Evolutionary conservation across 768 basidiomycete species (phyloP), one percentile per base, ranked within the genome.

Genomic region (Termitomyces sp.): DNA sequence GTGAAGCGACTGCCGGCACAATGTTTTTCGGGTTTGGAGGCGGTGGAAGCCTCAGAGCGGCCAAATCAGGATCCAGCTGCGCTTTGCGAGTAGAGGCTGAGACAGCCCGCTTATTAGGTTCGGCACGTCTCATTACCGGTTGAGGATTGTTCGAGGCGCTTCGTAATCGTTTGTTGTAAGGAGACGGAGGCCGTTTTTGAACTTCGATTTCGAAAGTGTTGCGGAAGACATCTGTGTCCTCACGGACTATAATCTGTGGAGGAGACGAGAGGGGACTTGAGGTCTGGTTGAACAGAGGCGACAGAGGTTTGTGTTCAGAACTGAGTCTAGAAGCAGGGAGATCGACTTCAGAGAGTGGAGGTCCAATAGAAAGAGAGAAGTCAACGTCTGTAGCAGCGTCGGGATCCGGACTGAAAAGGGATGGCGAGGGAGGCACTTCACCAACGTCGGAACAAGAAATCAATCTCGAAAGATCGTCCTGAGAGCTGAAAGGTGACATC

Each of bases 261-360:
- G 58, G 52, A 40, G 60, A 59, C 29, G 56, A 57, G 12, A 56
- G 49, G n/a, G 58, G 61, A 36, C 58, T 57, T 36, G 57, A 54
- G 16, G 33, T 10, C n/a, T 59, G 56, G 31, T 38, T 56, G 16
- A 45, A 35, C 13, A 57, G 31, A 11, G 59, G 52, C 7, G 56
- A 60, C 27, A 56, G 53, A 43, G 39, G 49, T 20, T 29, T 25
- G 5, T 45, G 25, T 32, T 54, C 52, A 6, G 45, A 36, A 35
- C 18, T 45, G 18, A 47, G 18, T 31, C 15, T 50, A 43, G 52
- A 49, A 27, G 20, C 27, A 49, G 33, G 20, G 7, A 46, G 38
- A 43, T 36, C 33, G n/a, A 33, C 22, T 46, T 45, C 49, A 36
- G 50, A 32, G 39, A 18, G 43, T 11, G 52, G 42, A 32, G 56